A percentile compares a stretch with the other conserved stretches of the same genome.
Evolutionary conservation across 371 early-diverging fungal genomes (phyloP).

Genomic region (Mortierella sp.): DNA sequence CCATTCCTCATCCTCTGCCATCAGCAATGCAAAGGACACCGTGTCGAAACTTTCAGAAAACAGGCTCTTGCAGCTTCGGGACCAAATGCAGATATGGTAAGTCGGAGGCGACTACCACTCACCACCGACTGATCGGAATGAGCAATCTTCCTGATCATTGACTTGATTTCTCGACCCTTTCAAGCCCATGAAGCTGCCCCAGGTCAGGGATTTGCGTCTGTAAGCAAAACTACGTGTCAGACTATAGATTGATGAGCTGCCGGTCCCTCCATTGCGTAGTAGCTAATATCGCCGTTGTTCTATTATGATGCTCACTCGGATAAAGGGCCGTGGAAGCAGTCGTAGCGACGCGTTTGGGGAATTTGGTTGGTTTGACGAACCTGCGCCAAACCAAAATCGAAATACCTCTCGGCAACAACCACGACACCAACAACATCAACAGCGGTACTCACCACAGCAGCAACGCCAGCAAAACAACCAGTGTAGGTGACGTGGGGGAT

Average conservation of each 20-base stretch:
- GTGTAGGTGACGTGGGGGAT: background rate
- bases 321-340: conserved; percentile 1
- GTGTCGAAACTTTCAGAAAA: conserved; percentile 19
- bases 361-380: conserved; percentile 26
- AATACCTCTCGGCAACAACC: conserved; percentile 6
- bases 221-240: background rate
- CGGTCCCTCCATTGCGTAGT: background rate
- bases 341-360: conserved; percentile 1
- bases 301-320: background rate
- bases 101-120: background rate
- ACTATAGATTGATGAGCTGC: background rate
- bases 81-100: conserved; percentile 25
- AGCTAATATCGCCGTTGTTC: background rate
- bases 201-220: no score
- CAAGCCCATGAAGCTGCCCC: no score
- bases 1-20: no score
- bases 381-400: conserved; percentile 1
- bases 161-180: background rate
- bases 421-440: background rate
- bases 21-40: background rate
- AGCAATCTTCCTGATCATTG: background rate
- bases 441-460: background rate
- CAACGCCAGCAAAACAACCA: background rate
- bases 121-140: background rate
- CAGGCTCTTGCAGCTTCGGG: conserved; percentile 20